Evolutionary conservation across 176 grass and related monocot species (phyloP), one percentile per base, ranked within the genome.

Genomic region (Saccharum officinarum): DNA sequence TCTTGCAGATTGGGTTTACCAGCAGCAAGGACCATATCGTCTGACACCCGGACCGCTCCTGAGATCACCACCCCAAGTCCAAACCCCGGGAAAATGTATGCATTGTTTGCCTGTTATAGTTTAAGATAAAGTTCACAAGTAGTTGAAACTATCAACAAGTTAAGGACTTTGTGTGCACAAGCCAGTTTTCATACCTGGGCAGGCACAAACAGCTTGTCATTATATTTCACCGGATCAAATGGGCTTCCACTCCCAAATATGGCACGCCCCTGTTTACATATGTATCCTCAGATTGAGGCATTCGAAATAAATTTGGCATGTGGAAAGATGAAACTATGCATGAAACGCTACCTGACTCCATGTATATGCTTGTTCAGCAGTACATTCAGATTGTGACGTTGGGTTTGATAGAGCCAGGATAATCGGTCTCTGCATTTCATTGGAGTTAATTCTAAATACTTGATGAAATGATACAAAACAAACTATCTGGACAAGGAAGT

Each of bases 191-290:
- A 71, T 49, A 98, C 93, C 91, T 98, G 96, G 26, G 93, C 89
- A 64, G 96, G 96, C 49, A 93, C 75, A 47, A 93, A 92, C 55
- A 87, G 54, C 74, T 91, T 95, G 7, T 88, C 77, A 14, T 98
- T 90, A 49, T 90, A 98, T 79, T 92, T 90, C 37, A 98, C 93
- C 0, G 93, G 91, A 78, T 95, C 96, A 87, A 98, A 98, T 22
- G 93, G 93, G 74, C 96, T 98, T 75, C 93, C 96, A 89, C 92
- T 98, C 15, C 93, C 96, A 86, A 98, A 98, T 92, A 98, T 89
- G 25, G 85, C 96, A 64, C 81, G 89, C 0, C 96, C 96, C 93
- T 98, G 45, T 30, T 34, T 31, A 45, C 63, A 40, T 14, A 10
- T 59, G 59, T 15, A n/a, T 50, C 26, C 25, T 83, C 49, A 72